These are phyloP conservation scores for Calycina herbarum DNA, from an alignment of 2,329 filamentous ascomycete species.

Conservation along the genomic window DNA sequence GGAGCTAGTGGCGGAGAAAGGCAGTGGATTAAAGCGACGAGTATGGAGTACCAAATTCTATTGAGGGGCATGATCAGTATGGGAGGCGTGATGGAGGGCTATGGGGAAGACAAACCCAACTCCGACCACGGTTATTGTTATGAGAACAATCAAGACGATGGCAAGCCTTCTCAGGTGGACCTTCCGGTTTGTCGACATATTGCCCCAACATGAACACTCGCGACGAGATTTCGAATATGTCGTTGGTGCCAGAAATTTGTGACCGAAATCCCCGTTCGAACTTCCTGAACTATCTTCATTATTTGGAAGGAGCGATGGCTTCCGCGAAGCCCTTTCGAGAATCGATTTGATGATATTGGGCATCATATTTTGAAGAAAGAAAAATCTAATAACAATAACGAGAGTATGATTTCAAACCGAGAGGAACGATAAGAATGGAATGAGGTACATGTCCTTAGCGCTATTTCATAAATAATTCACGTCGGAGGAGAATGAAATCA, in stretches of 20 bases:
- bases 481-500: not conserved
- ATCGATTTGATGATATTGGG: not conserved
- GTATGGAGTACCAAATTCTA: not conserved
- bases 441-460: too few species aligned
- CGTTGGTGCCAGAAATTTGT: not conserved
- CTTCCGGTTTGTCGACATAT: not conserved
- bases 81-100: not conserved
- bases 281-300: not conserved
- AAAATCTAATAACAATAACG: not conserved
- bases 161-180: not conserved
- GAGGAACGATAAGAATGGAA: not conserved
- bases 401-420: not conserved
- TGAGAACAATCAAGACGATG: not conserved
- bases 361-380: not conserved
- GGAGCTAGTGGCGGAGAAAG: not conserved
- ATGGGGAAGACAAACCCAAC: not conserved
- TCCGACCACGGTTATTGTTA: not conserved
- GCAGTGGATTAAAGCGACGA: not conserved
- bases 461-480: not conserved
- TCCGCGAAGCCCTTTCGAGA: not conserved
- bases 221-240: not conserved
- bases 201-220: not conserved
- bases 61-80: not conserved
- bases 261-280: not conserved
- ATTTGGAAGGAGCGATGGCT: slow-evolving; percentile 1